Evolutionary conservation across 2,329 filamentous ascomycete species (phyloP).

Genomic region (Fusarium keratoplasticum): DNA sequence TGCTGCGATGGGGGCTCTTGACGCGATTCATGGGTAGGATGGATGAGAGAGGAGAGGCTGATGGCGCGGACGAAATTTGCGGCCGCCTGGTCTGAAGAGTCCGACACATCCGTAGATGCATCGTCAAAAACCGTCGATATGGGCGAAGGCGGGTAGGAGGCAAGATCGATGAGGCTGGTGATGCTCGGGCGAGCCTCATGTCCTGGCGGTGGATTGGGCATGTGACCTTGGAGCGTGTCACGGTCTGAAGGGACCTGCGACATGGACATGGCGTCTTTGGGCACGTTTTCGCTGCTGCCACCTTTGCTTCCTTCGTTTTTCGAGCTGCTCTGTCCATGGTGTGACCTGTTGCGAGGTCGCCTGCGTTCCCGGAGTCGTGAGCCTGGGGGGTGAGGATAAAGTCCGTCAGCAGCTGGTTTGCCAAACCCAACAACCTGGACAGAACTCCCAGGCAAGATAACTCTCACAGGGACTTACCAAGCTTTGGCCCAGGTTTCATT

Average conservation of each 20-base stretch:
- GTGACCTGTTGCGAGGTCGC: neutral
- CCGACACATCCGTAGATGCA: neutral
- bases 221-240: neutral
- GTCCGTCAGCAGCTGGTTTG: neutral
- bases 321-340: neutral
- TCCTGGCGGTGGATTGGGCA: neutral
- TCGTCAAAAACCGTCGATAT: neutral
- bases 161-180: neutral
- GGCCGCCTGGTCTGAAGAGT: neutral
- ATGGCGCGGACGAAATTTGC: neutral
- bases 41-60: neutral
- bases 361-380: neutral
- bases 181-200: neutral
- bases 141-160: neutral
- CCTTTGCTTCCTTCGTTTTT: neutral
- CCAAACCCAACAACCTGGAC: neutral
- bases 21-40: neutral
- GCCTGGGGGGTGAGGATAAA: neutral
- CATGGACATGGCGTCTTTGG: neutral
- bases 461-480: neutral
- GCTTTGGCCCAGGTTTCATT: neutral
- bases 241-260: neutral
- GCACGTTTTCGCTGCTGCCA: neutral
- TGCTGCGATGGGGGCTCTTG: neutral
- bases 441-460: neutral